Evolutionary conservation across 2,329 filamentous ascomycete species (phyloP).

Genomic region (Ophiocordyceps polyrhachis-furcata): DNA sequence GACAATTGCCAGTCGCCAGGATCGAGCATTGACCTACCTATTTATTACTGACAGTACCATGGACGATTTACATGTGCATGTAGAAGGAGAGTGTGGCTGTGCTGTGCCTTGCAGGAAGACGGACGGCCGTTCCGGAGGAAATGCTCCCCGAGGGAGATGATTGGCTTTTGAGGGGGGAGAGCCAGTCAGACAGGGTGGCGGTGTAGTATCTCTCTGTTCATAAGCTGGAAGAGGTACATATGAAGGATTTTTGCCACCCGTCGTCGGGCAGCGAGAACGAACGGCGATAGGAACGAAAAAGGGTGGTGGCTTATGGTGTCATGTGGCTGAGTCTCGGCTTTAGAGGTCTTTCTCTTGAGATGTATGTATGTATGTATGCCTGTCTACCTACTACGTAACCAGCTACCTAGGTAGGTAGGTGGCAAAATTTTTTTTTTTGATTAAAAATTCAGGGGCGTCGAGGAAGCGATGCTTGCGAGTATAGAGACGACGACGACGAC

Average conservation of each 20-base stretch:
- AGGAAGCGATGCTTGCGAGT: conserved; percentile 20
- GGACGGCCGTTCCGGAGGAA: background rate
- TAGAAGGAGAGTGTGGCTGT: background rate
- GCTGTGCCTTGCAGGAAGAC: background rate
- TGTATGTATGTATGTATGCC: too few relatives aligned
- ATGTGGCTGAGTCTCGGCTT: too few relatives aligned
- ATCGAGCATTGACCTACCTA: background rate
- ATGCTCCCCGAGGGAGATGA: background rate
- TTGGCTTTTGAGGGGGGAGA: background rate
- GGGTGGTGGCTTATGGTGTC: too few relatives aligned
- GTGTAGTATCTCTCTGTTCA: too few relatives aligned
- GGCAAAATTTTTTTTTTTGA: conserved; percentile 41
- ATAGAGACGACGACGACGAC: background rate
- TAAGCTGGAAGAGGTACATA: too few relatives aligned
- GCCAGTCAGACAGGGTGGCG: background rate
- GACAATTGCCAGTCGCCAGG: background rate
- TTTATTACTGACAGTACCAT: background rate
- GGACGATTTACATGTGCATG: background rate
- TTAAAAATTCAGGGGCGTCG: too few relatives aligned
- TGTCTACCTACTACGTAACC: too few relatives aligned
- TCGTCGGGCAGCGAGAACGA: too few relatives aligned
- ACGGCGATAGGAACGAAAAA: too few relatives aligned
- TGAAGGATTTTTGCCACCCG: too few relatives aligned
- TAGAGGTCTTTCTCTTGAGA: too few relatives aligned
- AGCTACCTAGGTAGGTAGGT: too few relatives aligned